Base-by-base conservation (phyloP, 1,284 basidiomycete species). In the Apiotrichum siamense region DNA sequence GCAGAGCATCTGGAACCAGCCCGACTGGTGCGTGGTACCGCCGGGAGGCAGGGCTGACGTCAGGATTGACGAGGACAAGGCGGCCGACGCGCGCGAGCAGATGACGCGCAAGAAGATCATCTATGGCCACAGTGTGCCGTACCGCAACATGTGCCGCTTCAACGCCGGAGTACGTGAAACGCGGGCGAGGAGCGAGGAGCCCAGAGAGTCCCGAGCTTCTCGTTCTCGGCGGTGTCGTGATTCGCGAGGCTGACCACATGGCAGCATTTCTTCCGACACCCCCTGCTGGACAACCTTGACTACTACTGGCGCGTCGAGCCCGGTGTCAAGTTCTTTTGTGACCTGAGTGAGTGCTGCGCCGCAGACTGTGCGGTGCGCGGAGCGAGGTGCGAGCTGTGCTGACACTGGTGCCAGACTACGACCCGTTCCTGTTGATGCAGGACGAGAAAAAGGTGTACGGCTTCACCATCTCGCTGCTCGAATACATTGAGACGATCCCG, bases 301-400 rank as follows among this genome's bases (percentile, higher is more conserved):
- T 97, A 93, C 75, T 97, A 97, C 75, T 97, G 93, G 93, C 83
- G 84, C 64, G 83, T 89, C 70, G 79, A 82, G 79, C 87, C 87
- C 3, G 79, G 80, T 44, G 82, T 89, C 55, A 80, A 83, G 65
- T 86, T 82, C 66, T 86, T 82, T 67, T 91, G 88, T 63, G 84
- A 88, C 60, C 53, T 88, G 39, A 44, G 69, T 70, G 44, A 54
- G 68, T 63, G 12, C 23, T 21, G 27, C 35, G 13, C n/a, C n/a
- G n/a, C n/a, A n/a, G n/a, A n/a, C n/a, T n/a, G n/a, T n/a, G n/a
- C n/a, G n/a, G n/a, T n/a, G n/a, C n/a, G n/a, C n/a, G 25, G 32
- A 15, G 39, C 54, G 45, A 35, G 15, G 40, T 44, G 46, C 23
- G 50, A 39, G 29, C 18, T 35, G 6, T 7, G 13, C 37, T 38